These are phyloP conservation scores for Cyphellophora europaea DNA, from an alignment of 2,329 filamentous ascomycete species.

Conservation along the genomic window DNA sequence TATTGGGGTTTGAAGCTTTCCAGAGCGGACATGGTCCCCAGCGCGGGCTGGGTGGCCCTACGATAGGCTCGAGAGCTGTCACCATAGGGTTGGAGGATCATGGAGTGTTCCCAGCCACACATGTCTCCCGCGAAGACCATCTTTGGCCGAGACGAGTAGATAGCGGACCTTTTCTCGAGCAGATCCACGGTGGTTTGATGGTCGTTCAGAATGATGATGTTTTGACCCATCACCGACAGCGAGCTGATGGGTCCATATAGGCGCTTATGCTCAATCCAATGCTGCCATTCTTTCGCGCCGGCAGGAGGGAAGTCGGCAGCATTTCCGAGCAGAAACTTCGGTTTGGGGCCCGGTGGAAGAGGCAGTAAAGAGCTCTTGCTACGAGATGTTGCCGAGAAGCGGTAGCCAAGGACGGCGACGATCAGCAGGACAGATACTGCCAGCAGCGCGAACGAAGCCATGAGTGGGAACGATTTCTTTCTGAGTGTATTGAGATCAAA, in stretches of 20 bases:
- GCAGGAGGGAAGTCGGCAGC: slow-evolving; percentile 36
- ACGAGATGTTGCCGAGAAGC: too few relatives aligned
- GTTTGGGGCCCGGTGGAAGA: slow-evolving; percentile 43
- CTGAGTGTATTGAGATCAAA: too few relatives aligned
- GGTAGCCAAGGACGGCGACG: too few relatives aligned
- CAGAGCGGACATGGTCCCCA: slow-evolving; percentile 34
- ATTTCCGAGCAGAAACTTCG: slow-evolving; percentile 41
- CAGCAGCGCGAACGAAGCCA: too few relatives aligned
- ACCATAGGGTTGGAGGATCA: too few relatives aligned
- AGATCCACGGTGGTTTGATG: slow-evolving; percentile 23
- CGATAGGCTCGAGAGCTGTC: slow-evolving; percentile 32
- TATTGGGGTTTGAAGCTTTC: slow-evolving; percentile 33
- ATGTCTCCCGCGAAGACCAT: slow-evolving; percentile 27
- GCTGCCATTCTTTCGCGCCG: slow-evolving; percentile 28
- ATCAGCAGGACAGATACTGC: too few relatives aligned
- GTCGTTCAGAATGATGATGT: slow-evolving; percentile 28
- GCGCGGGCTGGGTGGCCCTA: slow-evolving; percentile 34
- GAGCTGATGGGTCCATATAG: slow-evolving; percentile 32
- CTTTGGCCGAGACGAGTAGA: slow-evolving; percentile 24
- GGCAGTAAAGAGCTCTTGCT: slow-evolving; percentile 9
- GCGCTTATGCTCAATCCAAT: slow-evolving; percentile 37
- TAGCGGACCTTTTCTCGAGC: slow-evolving; percentile 24
- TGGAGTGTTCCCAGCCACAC: too few relatives aligned
- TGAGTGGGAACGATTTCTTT: too few relatives aligned
- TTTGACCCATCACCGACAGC: slow-evolving; percentile 27